Evolutionary conservation across 1,139 yeast species (phyloP), one percentile per base, ranked within the genome.

Genomic region (Lipomyces yarrowii): DNA sequence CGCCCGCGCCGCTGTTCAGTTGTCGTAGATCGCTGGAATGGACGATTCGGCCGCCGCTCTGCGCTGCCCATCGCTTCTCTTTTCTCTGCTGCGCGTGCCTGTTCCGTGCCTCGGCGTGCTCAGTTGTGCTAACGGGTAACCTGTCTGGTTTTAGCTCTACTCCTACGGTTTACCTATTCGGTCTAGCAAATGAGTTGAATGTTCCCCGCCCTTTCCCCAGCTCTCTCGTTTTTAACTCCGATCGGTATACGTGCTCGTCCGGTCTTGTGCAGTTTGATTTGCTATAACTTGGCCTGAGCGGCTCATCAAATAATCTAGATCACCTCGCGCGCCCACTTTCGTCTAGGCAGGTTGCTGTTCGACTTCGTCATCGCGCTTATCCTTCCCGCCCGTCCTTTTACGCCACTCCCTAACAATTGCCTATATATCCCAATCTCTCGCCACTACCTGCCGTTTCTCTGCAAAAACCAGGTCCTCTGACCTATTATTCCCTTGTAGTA

Each of bases 41-140:
- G 30, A 56, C 23, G 30, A 18, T 48, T 56, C 62, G 57, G 33
- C 11, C 53, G 33, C 32, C 21, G 26, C 46, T 6, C 57, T 42
- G 30, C 32, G 23, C 33, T 59, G 21, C 37, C 53, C 35, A 23
- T 37, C 18, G 23, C 42, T 59, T 52, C 51, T 33, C 23, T 54
- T 23, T 32, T 48, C 42, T 46, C 21, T 21, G 8, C 37, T 33
- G 26, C 57, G 26, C 26, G 23, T 23, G 33, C 62, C 42, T 33
- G 13, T 30, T 51, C 32, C 13, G 32, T 18, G 21, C 35, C 35
- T 21, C 35, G 32, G 15, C 35, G 32, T 35, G 39, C 57, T 18
- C 21, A 15, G 15, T 30, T 26, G 30, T 26, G 30, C 30, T 26
- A 26, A 6, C 37, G 18, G 18, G 33, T 52, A 18, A 52, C 23